Base-by-base conservation (phyloP, 139 green algal genomes). In the Coccomyxa sp. region DNA sequence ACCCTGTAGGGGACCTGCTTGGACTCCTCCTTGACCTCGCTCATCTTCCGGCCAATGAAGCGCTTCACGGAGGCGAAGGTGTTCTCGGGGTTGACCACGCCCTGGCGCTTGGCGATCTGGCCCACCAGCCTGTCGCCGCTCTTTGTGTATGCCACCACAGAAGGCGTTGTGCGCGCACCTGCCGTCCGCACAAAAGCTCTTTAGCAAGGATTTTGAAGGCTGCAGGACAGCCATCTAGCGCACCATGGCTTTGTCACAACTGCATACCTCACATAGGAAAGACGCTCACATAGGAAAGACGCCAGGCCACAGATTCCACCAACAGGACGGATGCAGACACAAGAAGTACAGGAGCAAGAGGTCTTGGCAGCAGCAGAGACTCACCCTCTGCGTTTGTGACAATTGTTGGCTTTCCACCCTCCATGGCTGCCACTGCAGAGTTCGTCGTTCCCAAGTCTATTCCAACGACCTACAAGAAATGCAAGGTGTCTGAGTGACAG, bases 11-110 rank as follows among this genome's bases (percentile, higher is more conserved):
- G 95, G n/a, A 90, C 87, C 88, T 97, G 92, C 82, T 94, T 98
- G 69, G 85, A 87, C 92, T 99, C 95, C 33, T 95, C 88, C 24
- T 86, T 83, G 3, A 99, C 92, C 90, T 99, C 96, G 27, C 78
- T 74, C 88, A 97, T 95, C 83, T 94, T 95, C 76, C 94, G 90
- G 34, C 97, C 97, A 50, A 99, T 97, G 82, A 99, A 98, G 38
- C 97, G 93, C 93, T 99, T 99, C 10, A 99, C 97, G 36, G 91
- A 97, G 88, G 96, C 98, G 85, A 99, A 99, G 38, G 97, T 99
- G 89, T 99, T 99, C 84, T 98, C 93, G 2, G 97, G 95, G 89
- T 99, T 99, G 8, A 98, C 95, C 58, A 99, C 95, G 5, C 89
- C 96, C 88, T 99, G 96, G 35, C 96, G 91, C 91, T 99, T 99